phyloP scores from a whole-genome alignment of 164 flowering plant species.

The Magnolia kwangsiensis region DNA sequence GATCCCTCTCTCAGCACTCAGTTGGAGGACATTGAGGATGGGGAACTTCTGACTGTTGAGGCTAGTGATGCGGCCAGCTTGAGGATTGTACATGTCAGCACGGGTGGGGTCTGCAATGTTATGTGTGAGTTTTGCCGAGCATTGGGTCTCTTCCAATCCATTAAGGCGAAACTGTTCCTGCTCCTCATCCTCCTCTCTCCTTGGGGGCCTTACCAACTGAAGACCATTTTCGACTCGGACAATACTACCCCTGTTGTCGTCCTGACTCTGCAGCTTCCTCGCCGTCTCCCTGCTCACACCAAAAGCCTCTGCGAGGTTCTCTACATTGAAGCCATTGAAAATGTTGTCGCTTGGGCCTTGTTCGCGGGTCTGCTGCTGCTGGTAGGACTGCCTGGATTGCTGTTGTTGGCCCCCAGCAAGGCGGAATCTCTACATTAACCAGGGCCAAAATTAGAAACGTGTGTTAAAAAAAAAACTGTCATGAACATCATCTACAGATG shows the following conservation, averaged over 20 bases:
- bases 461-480: too few relatives aligned
- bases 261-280: constrained; percentile 16
- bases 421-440: constrained; percentile 24
- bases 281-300: constrained; percentile 28
- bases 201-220: constrained; percentile 26
- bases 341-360: constrained; percentile 22
- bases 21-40: constrained; percentile 14
- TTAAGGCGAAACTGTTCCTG: constrained; percentile 16
- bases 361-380: not conserved
- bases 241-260: constrained; percentile 31
- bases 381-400: not conserved
- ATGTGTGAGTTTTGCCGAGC: constrained; percentile 42
- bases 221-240: constrained; percentile 25
- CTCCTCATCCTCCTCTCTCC: constrained; percentile 8
- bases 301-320: constrained; percentile 26
- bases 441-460: too few relatives aligned
- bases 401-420: constrained; percentile 27
- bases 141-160: constrained; percentile 65
- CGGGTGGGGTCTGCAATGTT: constrained; percentile 47
- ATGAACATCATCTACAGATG: too few relatives aligned
- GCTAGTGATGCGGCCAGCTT: constrained; percentile 46
- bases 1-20: constrained; percentile 54
- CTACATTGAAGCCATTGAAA: constrained; percentile 29
- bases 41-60: constrained; percentile 1
- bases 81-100: constrained; percentile 50